Evolutionary conservation across 345 rosid genomes (phyloP).

Genomic region (Noccaea bulbosa): DNA sequence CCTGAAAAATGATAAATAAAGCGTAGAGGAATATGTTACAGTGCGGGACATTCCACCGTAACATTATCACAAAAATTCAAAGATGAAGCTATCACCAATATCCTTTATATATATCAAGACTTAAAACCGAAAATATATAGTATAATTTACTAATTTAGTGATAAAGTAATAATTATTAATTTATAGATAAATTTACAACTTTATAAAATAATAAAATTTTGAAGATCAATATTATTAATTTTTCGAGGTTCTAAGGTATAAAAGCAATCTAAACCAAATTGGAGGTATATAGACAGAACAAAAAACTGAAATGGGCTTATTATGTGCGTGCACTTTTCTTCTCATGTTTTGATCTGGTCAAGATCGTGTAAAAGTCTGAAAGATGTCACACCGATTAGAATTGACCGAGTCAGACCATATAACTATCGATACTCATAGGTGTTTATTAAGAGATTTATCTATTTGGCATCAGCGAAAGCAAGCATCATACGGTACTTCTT

Average conservation of each 20-base stretch:
- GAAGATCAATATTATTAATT: too few species aligned
- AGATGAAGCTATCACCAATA: too few species aligned
- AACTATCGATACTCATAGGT: not conserved
- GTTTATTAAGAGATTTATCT: not conserved
- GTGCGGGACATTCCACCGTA: not conserved
- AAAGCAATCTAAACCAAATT: too few species aligned
- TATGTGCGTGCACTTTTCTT: slow-evolving; percentile 7
- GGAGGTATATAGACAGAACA: too few species aligned
- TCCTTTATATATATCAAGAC: too few species aligned
- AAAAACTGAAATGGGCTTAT: not conserved
- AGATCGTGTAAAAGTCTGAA: not conserved
- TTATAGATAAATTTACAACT: too few species aligned
- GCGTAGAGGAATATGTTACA: not conserved
- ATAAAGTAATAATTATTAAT: too few species aligned
- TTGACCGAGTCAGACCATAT: slow-evolving; percentile 21
- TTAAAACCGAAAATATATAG: too few species aligned
- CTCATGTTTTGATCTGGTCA: slow-evolving; percentile 13
- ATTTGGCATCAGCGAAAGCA: slow-evolving; percentile 10
- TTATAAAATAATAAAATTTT: too few species aligned
- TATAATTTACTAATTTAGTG: too few species aligned
- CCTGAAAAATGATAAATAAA: not conserved
- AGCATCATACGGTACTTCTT: slow-evolving; percentile 8
- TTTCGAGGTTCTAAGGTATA: too few species aligned
- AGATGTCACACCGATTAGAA: slow-evolving; percentile 7
- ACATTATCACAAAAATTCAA: not conserved